A percentile compares a stretch with the other conserved stretches of the same genome.
Conservation (phyloP, 2,329 filamentous ascomycete genomes). For the Botrytis galanthina region DNA sequence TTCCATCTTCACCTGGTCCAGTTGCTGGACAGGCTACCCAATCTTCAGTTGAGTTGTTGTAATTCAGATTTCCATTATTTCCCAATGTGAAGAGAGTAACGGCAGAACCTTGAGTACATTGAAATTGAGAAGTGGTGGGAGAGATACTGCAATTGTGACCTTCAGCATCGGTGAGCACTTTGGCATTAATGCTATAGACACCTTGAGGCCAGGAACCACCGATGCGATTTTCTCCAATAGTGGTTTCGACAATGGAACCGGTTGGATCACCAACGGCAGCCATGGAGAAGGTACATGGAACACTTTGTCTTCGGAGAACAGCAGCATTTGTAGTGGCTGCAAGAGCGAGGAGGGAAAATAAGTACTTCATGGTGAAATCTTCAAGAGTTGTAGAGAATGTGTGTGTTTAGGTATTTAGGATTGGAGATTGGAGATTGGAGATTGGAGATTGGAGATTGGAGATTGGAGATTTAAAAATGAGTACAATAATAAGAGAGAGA, state of each 20-base stretch:
- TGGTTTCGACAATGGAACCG: conserved; percentile 27
- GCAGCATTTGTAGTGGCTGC: conserved; percentile 24
- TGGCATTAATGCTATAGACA: conserved; percentile 29
- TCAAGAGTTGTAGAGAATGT: neutral
- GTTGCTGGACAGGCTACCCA: conserved; percentile 34
- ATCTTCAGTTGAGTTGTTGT: conserved; percentile 23
- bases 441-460: neutral
- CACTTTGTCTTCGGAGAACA: conserved; percentile 26
- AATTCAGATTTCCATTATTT: conserved; percentile 28
- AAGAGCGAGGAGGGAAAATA: conserved; percentile 20
- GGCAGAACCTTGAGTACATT: conserved; percentile 24
- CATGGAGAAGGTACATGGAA: conserved; percentile 34
- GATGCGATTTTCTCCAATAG: conserved; percentile 33
- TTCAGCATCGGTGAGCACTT: conserved; percentile 27
- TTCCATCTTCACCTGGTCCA: conserved; percentile 33
- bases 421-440: neutral
- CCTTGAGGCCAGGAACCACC: conserved; percentile 30
- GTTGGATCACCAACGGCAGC: conserved; percentile 29
- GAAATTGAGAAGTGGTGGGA: conserved; percentile 29
- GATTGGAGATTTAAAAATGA: conserved; percentile 3
- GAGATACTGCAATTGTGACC: conserved; percentile 33
- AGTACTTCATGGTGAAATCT: conserved; percentile 21
- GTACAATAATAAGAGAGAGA: neutral
- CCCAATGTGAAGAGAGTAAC: conserved; percentile 20
- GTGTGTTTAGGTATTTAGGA: neutral